Conservation (phyloP, 345 rosid species). For the Populus ilicifolia region DNA sequence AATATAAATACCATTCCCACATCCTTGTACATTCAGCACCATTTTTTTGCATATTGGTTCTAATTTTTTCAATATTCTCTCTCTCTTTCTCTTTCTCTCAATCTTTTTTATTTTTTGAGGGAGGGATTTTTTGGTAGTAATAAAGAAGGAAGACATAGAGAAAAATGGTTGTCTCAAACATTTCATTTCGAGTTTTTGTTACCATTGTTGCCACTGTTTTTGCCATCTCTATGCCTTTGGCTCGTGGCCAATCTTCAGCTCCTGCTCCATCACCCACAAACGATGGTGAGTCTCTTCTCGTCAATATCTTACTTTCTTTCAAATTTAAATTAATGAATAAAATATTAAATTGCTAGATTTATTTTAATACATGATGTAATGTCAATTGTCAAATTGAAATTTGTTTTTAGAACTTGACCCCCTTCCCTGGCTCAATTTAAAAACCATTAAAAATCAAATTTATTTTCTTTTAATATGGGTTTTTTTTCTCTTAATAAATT, state of each 20-base stretch:
- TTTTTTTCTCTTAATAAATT: too few relatives aligned
- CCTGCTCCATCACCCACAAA: constrained; percentile 24
- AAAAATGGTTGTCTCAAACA: neutral
- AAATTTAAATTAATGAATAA: neutral
- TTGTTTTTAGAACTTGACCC: too few relatives aligned
- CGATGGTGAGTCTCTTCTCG: constrained; percentile 9
- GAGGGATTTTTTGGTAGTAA: neutral
- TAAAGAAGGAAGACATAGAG: neutral
- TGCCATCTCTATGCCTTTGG: constrained; percentile 6
- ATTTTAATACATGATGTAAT: too few relatives aligned
- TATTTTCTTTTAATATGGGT: too few relatives aligned
- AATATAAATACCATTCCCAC: neutral
- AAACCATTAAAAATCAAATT: neutral
- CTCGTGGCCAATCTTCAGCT: constrained; percentile 12
- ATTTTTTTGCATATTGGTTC: neutral
- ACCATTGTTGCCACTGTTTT: neutral
- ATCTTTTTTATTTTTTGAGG: neutral
- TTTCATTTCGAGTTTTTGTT: neutral
- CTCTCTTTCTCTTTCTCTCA: neutral
- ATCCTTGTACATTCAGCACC: neutral
- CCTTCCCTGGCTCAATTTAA: too few relatives aligned
- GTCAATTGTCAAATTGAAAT: too few relatives aligned
- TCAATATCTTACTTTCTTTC: neutral
- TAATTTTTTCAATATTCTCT: neutral
- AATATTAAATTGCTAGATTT: neutral